Evolutionary conservation across 2,329 filamentous ascomycete species (phyloP).

Genomic region (Penicillium sp.): DNA sequence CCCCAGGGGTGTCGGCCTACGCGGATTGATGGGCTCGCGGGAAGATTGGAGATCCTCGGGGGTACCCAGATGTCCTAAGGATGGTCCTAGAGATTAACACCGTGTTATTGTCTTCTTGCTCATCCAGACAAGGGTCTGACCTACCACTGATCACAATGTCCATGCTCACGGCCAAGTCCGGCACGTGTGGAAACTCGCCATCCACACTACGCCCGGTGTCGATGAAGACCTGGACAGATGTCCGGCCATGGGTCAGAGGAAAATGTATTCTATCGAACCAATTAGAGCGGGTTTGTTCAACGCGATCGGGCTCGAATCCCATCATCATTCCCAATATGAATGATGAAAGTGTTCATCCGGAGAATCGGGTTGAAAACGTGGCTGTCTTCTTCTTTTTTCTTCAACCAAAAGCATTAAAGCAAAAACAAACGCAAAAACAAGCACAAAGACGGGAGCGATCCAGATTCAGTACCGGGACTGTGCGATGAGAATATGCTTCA

Average conservation of each 20-base stretch:
- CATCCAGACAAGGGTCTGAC: background rate
- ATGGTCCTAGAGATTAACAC: slow-evolving; percentile 7
- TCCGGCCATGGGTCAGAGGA: slow-evolving; percentile 15
- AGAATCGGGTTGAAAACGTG: no score
- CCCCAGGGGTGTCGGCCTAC: slow-evolving; percentile 13
- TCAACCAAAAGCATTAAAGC: background rate
- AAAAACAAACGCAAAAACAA: background rate
- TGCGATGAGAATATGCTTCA: slow-evolving; percentile 14
- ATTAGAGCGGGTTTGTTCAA: background rate
- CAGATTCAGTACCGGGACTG: slow-evolving; percentile 13
- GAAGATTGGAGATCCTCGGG: slow-evolving; percentile 16
- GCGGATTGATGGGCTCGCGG: slow-evolving; percentile 15
- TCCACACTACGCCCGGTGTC: slow-evolving; percentile 16
- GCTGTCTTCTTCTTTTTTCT: no score
- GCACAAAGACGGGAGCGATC: background rate
- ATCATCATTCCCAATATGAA: no score
- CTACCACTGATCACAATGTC: slow-evolving; percentile 18
- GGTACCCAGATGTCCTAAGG: slow-evolving; percentile 16
- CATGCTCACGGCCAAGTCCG: slow-evolving; percentile 17
- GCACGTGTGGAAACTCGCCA: slow-evolving; percentile 14
- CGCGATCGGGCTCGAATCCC: no score
- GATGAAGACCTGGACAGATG: slow-evolving; percentile 17
- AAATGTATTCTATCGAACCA: slow-evolving; percentile 13
- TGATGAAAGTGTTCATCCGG: no score
- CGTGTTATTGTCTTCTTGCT: slow-evolving; percentile 4